Conservation (phyloP, 768 basidiomycete genomes). For the Suillus subaureus region DNA sequence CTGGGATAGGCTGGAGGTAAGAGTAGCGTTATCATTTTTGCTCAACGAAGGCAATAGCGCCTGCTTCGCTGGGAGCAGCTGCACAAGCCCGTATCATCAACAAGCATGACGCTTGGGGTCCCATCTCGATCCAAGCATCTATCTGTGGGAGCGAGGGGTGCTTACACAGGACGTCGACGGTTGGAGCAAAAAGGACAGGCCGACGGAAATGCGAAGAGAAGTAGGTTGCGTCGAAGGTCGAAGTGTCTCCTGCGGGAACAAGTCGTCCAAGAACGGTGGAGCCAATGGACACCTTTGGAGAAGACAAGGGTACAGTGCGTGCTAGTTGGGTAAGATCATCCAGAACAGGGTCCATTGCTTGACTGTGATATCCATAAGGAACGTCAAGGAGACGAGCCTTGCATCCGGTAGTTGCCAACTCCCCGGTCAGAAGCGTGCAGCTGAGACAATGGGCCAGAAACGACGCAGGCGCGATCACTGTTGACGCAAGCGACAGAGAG, state of each 20-base stretch:
- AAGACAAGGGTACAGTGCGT: conserved; percentile 35
- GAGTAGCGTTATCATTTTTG: conserved; percentile 43
- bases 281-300: conserved; percentile 61
- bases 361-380: conserved; percentile 67
- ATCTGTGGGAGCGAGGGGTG: conserved; percentile 28
- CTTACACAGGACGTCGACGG: conserved; percentile 45
- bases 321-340: conserved; percentile 49
- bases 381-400: conserved; percentile 50
- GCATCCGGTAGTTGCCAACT: conserved; percentile 42
- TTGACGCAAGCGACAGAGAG: conserved; percentile 65
- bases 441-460: conserved; percentile 55
- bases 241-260: conserved; percentile 51
- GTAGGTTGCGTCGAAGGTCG: conserved; percentile 52
- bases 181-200: conserved; percentile 58
- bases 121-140: conserved; percentile 42
- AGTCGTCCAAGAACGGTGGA: conserved; percentile 62
- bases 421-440: conserved; percentile 43
- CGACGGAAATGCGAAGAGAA: conserved; percentile 59
- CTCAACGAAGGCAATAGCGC: conserved; percentile 54
- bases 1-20: conserved; percentile 48
- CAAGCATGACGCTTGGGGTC: conserved; percentile 42
- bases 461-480: conserved; percentile 54
- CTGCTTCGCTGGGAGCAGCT: conserved; percentile 30
- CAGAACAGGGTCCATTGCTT: conserved; percentile 61
- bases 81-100: conserved; percentile 52